Conservation (phyloP, 768 basidiomycete species). For the Astraeus odoratus region DNA sequence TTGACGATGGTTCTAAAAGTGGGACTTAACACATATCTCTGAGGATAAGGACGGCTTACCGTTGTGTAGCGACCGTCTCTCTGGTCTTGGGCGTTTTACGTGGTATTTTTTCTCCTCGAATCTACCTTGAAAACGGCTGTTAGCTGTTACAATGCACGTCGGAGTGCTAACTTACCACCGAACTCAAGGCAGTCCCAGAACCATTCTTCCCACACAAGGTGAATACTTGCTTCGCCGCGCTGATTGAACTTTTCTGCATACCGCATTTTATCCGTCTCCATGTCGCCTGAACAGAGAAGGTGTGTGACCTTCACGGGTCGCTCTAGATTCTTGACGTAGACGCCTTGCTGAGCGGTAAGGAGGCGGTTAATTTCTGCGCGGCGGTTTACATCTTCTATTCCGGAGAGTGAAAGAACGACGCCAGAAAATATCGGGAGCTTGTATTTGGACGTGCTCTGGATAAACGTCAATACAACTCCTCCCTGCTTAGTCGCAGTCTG, state of each 20-base stretch:
- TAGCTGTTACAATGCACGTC: not conserved
- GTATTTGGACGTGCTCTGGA: slow-evolving; percentile 51
- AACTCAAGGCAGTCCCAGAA: slow-evolving; percentile 87
- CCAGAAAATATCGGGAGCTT: slow-evolving; percentile 69
- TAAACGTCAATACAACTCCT: slow-evolving; percentile 8
- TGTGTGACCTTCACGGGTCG: slow-evolving; percentile 80
- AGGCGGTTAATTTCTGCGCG: slow-evolving; percentile 60
- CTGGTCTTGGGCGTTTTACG: slow-evolving; percentile 53
- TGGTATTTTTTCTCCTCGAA: slow-evolving; percentile 60
- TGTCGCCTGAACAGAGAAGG: slow-evolving; percentile 66
- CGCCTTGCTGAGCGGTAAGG: slow-evolving; percentile 54
- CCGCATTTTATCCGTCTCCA: slow-evolving; percentile 66
- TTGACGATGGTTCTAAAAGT: slow-evolving; percentile 9
- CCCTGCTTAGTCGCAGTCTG: not conserved
- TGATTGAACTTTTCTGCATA: slow-evolving; percentile 72
- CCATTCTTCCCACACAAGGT: slow-evolving; percentile 93
- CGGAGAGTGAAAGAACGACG: slow-evolving; percentile 67
- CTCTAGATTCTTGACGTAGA: slow-evolving; percentile 69
- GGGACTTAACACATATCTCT: not conserved
- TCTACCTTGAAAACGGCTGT: slow-evolving; percentile 34
- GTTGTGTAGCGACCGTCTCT: slow-evolving; percentile 33
- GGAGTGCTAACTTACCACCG: slow-evolving; percentile 38
- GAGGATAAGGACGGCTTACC: slow-evolving; percentile 8
- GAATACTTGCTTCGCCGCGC: slow-evolving; percentile 63
- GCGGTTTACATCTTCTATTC: slow-evolving; percentile 54